phyloP scores from a whole-genome alignment of 1,284 basidiomycete genomes.

The Malassezia japonica region DNA sequence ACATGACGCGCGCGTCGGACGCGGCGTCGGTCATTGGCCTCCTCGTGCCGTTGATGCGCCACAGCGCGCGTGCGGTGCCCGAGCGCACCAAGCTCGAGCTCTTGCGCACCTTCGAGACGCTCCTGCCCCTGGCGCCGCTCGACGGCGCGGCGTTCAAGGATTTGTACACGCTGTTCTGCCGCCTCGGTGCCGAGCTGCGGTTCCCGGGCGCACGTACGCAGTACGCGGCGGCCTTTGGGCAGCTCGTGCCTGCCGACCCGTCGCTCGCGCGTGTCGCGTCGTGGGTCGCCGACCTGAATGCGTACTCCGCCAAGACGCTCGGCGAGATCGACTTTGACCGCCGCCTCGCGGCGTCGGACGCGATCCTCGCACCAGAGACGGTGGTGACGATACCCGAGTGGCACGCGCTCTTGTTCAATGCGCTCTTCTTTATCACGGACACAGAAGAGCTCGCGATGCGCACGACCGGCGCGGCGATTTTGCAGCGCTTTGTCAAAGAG shows the following conservation, averaged over 20 bases:
- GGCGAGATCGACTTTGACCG: slow-evolving; percentile 91
- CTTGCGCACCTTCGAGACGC: slow-evolving; percentile 63
- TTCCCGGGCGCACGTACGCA: slow-evolving; percentile 22
- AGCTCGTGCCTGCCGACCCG: slow-evolving; percentile 31
- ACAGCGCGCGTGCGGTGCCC: slow-evolving; percentile 64
- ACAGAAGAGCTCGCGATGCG: slow-evolving; percentile 78
- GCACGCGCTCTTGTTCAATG: slow-evolving; percentile 74
- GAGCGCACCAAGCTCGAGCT: slow-evolving; percentile 82
- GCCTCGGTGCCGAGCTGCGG: slow-evolving; percentile 34
- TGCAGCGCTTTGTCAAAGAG: slow-evolving; percentile 63
- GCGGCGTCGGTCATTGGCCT: slow-evolving; percentile 66
- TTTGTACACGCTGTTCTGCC: slow-evolving; percentile 33
- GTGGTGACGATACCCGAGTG: slow-evolving; percentile 55
- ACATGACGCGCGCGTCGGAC: slow-evolving; percentile 63
- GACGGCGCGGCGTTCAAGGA: slow-evolving; percentile 48
- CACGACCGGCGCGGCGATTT: slow-evolving; percentile 65
- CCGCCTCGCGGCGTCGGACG: slow-evolving; percentile 67
- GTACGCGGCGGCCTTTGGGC: slow-evolving; percentile 30
- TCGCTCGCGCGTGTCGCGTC: slow-evolving; percentile 22
- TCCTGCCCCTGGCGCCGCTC: slow-evolving; percentile 66
- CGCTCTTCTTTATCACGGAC: slow-evolving; percentile 79
- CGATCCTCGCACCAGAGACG: slow-evolving; percentile 62
- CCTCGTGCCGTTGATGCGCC: slow-evolving; percentile 71
- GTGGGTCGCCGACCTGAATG: slow-evolving; percentile 57
- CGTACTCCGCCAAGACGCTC: slow-evolving; percentile 68